phyloP scores from a whole-genome alignment of 2,329 filamentous ascomycete species.

The Venturia aucupariae region DNA sequence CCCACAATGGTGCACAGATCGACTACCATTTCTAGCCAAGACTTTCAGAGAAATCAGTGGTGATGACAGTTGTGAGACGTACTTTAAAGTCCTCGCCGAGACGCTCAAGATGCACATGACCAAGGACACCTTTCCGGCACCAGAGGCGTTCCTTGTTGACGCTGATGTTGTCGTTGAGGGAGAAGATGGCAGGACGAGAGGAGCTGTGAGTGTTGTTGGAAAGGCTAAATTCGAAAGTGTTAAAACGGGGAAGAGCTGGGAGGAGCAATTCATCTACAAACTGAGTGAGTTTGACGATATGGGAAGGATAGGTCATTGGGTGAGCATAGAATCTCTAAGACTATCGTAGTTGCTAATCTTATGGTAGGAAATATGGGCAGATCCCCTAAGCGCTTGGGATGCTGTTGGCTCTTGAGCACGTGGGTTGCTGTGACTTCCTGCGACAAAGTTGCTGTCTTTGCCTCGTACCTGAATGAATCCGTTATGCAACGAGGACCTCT shows the following conservation, averaged over 20 bases:
- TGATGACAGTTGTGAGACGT: conserved; percentile 27
- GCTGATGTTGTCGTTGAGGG: conserved; percentile 19
- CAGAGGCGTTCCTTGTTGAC: conserved; percentile 25
- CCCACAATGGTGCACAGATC: conserved; percentile 27
- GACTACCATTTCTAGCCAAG: conserved; percentile 32
- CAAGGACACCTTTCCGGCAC: conserved; percentile 25
- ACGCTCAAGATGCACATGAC: conserved; percentile 27
- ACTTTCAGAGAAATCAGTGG: conserved; percentile 24
- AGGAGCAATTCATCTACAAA: conserved; percentile 33
- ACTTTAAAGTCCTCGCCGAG: conserved; percentile 28
- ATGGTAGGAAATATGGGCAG: conserved; percentile 33
- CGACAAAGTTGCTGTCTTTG: too few species aligned
- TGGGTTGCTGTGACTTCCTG: too few species aligned
- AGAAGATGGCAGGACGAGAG: conserved; percentile 16
- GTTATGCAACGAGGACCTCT: too few species aligned
- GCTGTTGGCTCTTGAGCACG: conserved; percentile 18
- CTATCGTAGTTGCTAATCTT: not conserved
- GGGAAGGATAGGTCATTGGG: conserved; percentile 32
- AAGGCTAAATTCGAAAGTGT: conserved; percentile 27
- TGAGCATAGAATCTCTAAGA: not conserved
- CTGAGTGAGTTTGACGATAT: conserved; percentile 32
- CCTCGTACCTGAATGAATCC: too few species aligned
- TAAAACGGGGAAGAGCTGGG: conserved; percentile 32
- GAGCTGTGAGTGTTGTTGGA: conserved; percentile 29
- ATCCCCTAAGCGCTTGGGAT: conserved; percentile 34